Evolutionary conservation across 441 rosid species (phyloP), one percentile per base, ranked within the genome.

Genomic region (Populus hybrid): DNA sequence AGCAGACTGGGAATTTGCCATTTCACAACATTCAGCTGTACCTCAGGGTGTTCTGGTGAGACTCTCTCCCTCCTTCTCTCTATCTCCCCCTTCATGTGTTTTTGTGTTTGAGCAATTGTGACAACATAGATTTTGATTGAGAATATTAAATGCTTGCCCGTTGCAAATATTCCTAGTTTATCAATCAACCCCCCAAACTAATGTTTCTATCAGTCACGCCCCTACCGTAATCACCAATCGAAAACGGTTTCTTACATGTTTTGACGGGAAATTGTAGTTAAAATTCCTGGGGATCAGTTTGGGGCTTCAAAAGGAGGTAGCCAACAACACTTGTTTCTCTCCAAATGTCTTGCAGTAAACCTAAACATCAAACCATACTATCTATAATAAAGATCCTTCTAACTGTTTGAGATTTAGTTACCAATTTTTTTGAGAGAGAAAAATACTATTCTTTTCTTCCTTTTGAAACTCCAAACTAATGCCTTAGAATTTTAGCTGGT

Each of bases 11-110:
- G 97, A 94, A 84, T 96, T 94, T 79, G 89, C 98, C 8, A 83
- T 96, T 83, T 86, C 96, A 80, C 98, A 96, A 78, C 98, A 96
- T 87, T 96, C 99, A 73, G 98, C 99, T 64, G 98, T 94, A 69
- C 99, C 99, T 0, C 97, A 93, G 84, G 97, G 96, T 82, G 82
- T 96, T 77, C 81, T 96, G 91, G 99, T 96, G 73, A 7, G 83
- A 18, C 69, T 81, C 78, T 72, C 66, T 36, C 36, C 34, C 63
- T 18, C 61, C 71, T 32, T 24, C 23, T 42, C 61, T 18, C 21
- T 18, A 5, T 53, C 61, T 18, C 21, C n/a, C 21, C n/a, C 21
- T 53, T 14, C 20, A 16, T 50, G 7, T 50, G 57, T 50, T 50
- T 50, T 50, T 18, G 8, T 53, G n/a, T 18, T 53, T 53, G 61